phyloP scores from a whole-genome alignment of 1,139 yeast genomes.

The Zygotorulaspora mrakii region DNA sequence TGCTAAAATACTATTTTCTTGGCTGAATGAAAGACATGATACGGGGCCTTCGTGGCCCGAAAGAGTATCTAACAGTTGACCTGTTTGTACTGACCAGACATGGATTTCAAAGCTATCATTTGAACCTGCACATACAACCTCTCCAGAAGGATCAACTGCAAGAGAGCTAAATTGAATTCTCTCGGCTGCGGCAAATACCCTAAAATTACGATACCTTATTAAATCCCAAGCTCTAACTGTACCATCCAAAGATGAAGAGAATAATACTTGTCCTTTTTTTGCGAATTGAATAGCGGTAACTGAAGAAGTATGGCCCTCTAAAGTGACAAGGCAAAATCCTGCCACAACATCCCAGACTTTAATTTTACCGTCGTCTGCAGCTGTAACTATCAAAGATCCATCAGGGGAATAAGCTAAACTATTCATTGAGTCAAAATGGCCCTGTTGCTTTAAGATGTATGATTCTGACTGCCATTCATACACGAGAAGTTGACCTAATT shows the following conservation, averaged over 20 bases:
- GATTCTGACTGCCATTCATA: constrained; percentile 99
- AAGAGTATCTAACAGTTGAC: constrained; percentile 80
- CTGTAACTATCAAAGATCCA: constrained; percentile 88
- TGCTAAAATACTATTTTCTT: constrained; percentile 73
- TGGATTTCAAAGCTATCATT: constrained; percentile 85
- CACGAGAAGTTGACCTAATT: constrained; percentile 87
- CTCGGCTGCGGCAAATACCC: constrained; percentile 88
- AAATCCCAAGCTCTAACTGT: constrained; percentile 97
- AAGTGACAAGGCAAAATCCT: constrained; percentile 90
- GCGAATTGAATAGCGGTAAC: constrained; percentile 89
- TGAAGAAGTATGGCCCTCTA: constrained; percentile 84
- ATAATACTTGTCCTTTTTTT: constrained; percentile 79
- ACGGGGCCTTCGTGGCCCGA: constrained; percentile 97
- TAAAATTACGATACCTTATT: constrained; percentile 84
- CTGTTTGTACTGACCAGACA: constrained; percentile 97
- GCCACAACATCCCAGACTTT: constrained; percentile 94
- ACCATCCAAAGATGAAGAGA: constrained; percentile 90
- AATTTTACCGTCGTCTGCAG: constrained; percentile 94
- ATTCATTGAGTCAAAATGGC: constrained; percentile 90
- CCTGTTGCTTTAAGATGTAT: constrained; percentile 90
- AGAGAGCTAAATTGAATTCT: constrained; percentile 82
- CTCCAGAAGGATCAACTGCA: constrained; percentile 97
- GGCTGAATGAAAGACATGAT: constrained; percentile 81
- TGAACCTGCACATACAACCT: constrained; percentile 93
- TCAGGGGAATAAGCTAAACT: constrained; percentile 88